Evolutionary conservation across 352 stramenopile species (phyloP).

Genomic region (Globisporangium splendens): DNA sequence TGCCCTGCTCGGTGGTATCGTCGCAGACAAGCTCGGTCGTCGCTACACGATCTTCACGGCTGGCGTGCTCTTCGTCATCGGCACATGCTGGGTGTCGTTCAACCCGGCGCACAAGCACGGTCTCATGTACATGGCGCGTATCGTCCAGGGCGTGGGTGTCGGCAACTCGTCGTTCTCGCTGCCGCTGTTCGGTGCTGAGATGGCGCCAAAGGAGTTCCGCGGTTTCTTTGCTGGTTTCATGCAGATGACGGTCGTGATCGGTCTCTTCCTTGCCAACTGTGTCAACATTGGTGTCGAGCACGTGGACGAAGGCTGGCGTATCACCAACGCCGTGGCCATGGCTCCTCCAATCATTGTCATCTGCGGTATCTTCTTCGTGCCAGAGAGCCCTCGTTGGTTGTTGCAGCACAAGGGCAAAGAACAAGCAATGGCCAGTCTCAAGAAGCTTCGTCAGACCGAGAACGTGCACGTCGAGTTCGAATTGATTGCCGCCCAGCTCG

Average conservation of each 20-base stretch:
- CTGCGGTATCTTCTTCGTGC: constrained; percentile 39
- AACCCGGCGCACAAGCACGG: constrained; percentile 15
- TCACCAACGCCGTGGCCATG: constrained; percentile 32
- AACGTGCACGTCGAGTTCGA: constrained; percentile 23
- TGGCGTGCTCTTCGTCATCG: constrained; percentile 31
- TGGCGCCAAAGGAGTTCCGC: too few species aligned
- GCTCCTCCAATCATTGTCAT: constrained; percentile 30
- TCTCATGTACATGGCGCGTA: constrained; percentile 21
- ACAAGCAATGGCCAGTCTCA: constrained; percentile 21
- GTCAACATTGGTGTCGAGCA: constrained; percentile 31
- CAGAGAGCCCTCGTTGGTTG: constrained; percentile 42
- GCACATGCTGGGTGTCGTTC: constrained; percentile 29
- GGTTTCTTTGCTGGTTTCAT: constrained; percentile 28
- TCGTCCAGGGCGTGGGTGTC: constrained; percentile 32
- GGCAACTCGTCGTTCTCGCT: constrained; percentile 36
- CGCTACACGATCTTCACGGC: constrained; percentile 31
- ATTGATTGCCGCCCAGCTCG: constrained; percentile 29
- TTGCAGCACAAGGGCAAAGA: constrained; percentile 40
- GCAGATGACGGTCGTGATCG: constrained; percentile 30
- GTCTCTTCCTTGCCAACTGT: constrained; percentile 27
- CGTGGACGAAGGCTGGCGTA: constrained; percentile 27
- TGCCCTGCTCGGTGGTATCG: constrained; percentile 26
- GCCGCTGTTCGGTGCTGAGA: constrained; percentile 36
- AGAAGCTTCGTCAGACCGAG: constrained; percentile 17
- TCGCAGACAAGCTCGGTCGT: constrained; percentile 32